Percentiles rank a stretch among this genome's conserved stretches.
phyloP scores from a whole-genome alignment of 176 grass and related monocot genomes.

The Microstegium vimineum region DNA sequence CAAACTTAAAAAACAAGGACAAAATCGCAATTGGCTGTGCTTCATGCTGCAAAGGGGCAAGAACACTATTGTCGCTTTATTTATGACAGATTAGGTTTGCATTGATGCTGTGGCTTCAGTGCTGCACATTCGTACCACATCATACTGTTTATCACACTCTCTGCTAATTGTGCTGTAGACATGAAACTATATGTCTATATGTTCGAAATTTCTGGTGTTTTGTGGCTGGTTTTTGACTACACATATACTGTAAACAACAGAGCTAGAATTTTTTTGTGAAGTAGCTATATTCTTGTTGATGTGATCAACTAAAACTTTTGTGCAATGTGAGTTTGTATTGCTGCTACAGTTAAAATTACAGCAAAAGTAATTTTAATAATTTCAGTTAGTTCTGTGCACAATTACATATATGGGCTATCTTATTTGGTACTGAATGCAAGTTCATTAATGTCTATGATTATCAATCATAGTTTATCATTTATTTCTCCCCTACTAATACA shows the following conservation, averaged over 20 bases:
- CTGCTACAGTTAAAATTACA: constrained; percentile 19
- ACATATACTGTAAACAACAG: neutral
- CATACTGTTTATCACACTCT: neutral
- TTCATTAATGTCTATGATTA: constrained; percentile 1
- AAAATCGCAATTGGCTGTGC: neutral
- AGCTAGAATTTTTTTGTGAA: neutral
- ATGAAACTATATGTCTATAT: constrained; percentile 9
- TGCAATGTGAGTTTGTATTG: neutral
- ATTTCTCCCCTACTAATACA: constrained; percentile 15
- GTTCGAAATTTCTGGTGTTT: constrained; percentile 7
- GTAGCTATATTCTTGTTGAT: constrained; percentile 15
- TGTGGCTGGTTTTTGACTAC: neutral
- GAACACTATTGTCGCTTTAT: neutral
- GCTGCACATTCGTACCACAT: constrained; percentile 4
- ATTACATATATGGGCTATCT: neutral
- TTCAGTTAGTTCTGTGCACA: neutral
- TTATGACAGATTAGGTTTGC: neutral
- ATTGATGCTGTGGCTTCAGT: neutral
- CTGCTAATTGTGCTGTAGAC: constrained; percentile 10
- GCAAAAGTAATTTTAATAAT: neutral
- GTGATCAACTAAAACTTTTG: neutral
- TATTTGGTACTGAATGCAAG: constrained; percentile 11
- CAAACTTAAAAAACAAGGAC: neutral
- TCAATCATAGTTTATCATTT: neutral
- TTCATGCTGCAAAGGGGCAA: neutral